Conservation (phyloP, 78 protist species). For the Dictyostelium brefeldianum region DNA sequence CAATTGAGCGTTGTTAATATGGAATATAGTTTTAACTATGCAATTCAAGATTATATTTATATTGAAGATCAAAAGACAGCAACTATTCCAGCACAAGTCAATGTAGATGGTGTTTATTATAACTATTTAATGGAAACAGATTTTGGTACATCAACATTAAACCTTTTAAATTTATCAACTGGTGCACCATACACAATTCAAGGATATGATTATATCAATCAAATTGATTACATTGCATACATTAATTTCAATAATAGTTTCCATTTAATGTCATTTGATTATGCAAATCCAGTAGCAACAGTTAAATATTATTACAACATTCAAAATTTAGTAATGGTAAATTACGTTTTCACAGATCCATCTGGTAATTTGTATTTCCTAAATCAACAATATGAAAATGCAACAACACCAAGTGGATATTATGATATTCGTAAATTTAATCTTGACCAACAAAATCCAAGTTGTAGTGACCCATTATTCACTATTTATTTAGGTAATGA, state of each 20-base stretch:
- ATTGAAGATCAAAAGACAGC: not conserved
- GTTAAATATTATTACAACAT: not conserved
- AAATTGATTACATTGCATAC: not conserved
- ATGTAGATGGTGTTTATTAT: not conserved
- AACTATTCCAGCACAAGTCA: not conserved
- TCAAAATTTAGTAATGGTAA: not conserved
- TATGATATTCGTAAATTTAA: slow-evolving; percentile 1
- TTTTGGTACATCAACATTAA: not conserved
- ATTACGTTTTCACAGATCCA: not conserved
- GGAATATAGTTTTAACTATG: not conserved
- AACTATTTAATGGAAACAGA: not conserved
- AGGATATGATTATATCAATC: slow-evolving; percentile 4
- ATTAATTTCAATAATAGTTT: not conserved
- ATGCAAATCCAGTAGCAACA: not conserved
- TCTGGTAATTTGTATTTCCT: slow-evolving; percentile 3
- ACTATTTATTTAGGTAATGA: not conserved
- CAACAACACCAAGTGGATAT: not conserved
- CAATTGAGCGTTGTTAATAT: not conserved
- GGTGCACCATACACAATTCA: not conserved
- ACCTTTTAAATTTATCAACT: too few relatives aligned
- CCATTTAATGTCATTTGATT: not conserved
- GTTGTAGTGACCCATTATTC: not conserved
- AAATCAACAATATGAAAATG: not conserved
- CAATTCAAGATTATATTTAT: not conserved
- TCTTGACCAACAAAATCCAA: not conserved